Evolutionary conservation across 345 rosid genomes (phyloP).

Genomic region (Acer negundo): DNA sequence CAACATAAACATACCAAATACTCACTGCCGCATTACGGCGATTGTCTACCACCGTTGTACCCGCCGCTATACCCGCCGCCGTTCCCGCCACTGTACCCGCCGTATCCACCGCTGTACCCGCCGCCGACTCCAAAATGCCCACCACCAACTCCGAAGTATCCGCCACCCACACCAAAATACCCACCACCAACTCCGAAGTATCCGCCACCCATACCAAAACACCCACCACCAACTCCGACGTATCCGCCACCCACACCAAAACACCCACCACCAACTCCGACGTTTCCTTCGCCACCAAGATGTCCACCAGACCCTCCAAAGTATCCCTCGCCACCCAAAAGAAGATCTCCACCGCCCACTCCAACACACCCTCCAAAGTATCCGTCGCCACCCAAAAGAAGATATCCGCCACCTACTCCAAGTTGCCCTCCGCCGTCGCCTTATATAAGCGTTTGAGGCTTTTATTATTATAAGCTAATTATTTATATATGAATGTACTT

Average conservation of each 20-base stretch:
- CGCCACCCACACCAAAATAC: constrained; percentile 11
- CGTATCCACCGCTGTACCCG: background rate
- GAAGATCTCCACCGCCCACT: no score
- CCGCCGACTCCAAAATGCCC: background rate
- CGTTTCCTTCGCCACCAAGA: background rate
- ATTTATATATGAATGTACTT: no score
- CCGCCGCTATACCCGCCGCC: background rate
- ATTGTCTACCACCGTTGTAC: background rate
- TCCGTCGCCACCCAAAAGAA: no score
- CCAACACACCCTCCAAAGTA: background rate
- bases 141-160: no score
- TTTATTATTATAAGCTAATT: no score
- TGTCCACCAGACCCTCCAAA: background rate
- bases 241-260: background rate
- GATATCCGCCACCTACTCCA: no score
- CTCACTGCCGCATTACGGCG: background rate
- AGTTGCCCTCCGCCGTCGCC: no score
- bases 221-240: background rate
- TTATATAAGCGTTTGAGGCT: no score
- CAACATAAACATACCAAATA: no score
- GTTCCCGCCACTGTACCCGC: no score
- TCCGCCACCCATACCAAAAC: constrained; percentile 10
- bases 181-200: constrained; percentile 14
- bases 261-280: background rate
- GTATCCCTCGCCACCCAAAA: no score